Evolutionary conservation across 768 basidiomycete genomes (phyloP).

Genomic region (Termitomyces sp.): DNA sequence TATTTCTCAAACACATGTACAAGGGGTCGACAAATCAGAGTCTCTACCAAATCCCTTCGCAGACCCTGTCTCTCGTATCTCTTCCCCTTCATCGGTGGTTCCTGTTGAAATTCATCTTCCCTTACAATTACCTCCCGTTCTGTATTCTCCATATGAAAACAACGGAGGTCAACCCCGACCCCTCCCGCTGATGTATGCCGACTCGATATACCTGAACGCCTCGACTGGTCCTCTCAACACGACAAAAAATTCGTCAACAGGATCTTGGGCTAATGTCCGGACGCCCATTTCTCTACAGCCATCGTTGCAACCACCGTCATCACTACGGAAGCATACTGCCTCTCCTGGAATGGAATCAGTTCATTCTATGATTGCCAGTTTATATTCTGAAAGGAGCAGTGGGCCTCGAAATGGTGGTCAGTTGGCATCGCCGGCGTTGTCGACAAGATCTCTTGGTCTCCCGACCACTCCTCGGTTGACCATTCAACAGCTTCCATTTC

Average conservation of each 20-base stretch:
- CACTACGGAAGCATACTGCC: background rate
- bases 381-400: conserved; percentile 1
- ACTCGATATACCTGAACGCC: background rate
- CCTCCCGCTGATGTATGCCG: background rate
- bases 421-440: conserved; percentile 16
- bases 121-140: background rate
- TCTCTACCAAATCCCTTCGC: background rate
- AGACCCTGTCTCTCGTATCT: background rate
- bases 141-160: background rate
- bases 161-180: background rate
- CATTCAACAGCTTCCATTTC: background rate
- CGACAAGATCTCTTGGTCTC: conserved; percentile 12
- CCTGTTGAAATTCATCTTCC: background rate
- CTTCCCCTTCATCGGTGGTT: background rate
- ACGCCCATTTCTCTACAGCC: background rate
- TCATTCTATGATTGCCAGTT: conserved; percentile 13
- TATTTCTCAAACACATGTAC: background rate
- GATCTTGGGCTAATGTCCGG: background rate
- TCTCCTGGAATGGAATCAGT: conserved; percentile 13
- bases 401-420: conserved; percentile 5
- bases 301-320: background rate
- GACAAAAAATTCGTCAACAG: background rate
- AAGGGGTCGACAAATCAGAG: background rate
- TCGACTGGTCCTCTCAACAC: background rate
- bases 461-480: conserved; percentile 23